Conservation (phyloP, 495 filamentous ascomycete genomes). For the Penicillium maclennaniae region DNA sequence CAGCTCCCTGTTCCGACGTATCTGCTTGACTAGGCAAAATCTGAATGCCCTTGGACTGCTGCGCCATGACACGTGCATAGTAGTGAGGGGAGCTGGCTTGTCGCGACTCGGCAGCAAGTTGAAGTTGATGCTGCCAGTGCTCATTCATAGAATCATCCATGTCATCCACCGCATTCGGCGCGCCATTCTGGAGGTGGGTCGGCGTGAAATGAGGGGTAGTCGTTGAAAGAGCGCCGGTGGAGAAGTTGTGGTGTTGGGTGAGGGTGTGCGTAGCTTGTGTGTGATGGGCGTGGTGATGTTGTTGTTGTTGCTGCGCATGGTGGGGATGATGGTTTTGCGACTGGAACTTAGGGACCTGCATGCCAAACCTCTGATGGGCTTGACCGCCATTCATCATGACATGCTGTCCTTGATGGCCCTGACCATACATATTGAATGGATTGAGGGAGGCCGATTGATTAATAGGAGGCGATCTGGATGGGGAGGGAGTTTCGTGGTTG, state of each 20-base stretch:
- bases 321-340: constrained; percentile 69
- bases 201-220: constrained; percentile 73
- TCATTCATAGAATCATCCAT: constrained; percentile 64
- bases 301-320: constrained; percentile 66
- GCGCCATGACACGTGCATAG: constrained; percentile 57
- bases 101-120: constrained; percentile 68
- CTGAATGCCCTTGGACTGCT: constrained; percentile 59
- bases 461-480: constrained; percentile 64
- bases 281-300: constrained; percentile 68
- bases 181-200: constrained; percentile 73
- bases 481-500: constrained; percentile 62
- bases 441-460: constrained; percentile 62
- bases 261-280: constrained; percentile 65
- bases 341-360: constrained; percentile 68
- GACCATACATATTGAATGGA: constrained; percentile 75
- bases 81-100: constrained; percentile 60
- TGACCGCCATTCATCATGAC: constrained; percentile 67
- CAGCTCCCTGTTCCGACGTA: constrained; percentile 54
- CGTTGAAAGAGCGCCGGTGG: constrained; percentile 67
- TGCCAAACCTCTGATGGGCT: constrained; percentile 57
- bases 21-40: constrained; percentile 54
- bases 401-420: constrained; percentile 77
- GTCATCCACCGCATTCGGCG: constrained; percentile 51
- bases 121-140: constrained; percentile 86
- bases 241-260: constrained; percentile 76